Evolutionary conservation across 2,329 filamentous ascomycete genomes (phyloP).

Genomic region (Talaromyces piceae): DNA sequence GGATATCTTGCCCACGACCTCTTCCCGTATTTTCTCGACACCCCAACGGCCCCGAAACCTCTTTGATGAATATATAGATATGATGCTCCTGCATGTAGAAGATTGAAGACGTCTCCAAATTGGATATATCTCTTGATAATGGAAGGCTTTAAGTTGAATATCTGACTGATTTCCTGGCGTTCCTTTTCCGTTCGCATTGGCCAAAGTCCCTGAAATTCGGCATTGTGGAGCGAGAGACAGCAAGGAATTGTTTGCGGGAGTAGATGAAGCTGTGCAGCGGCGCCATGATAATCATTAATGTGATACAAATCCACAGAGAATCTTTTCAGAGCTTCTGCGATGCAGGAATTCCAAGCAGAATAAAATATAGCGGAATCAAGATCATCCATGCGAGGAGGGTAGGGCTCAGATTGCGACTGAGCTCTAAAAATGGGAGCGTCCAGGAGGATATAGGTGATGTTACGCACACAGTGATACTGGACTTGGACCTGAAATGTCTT

Average conservation of each 20-base stretch:
- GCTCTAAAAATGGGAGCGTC: slow-evolving; percentile 56
- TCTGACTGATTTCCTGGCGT: slow-evolving; percentile 50
- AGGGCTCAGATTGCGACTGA: slow-evolving; percentile 52
- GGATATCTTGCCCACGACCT: slow-evolving; percentile 55
- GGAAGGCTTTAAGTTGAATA: slow-evolving; percentile 50
- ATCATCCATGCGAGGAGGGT: slow-evolving; percentile 57
- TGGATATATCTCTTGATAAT: slow-evolving; percentile 52
- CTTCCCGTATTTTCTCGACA: slow-evolving; percentile 57
- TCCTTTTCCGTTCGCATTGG: slow-evolving; percentile 52
- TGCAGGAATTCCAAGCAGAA: slow-evolving; percentile 58
- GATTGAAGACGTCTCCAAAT: slow-evolving; percentile 57
- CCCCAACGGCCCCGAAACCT: slow-evolving; percentile 56
- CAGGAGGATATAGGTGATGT: slow-evolving; percentile 57
- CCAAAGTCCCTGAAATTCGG: slow-evolving; percentile 59
- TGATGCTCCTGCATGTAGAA: slow-evolving; percentile 54
- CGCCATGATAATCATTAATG: slow-evolving; percentile 55
- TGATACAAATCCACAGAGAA: slow-evolving; percentile 54
- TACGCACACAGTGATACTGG: slow-evolving; percentile 51
- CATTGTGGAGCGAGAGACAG: slow-evolving; percentile 55
- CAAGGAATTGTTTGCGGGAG: slow-evolving; percentile 51
- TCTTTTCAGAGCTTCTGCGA: slow-evolving; percentile 50
- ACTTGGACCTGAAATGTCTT: slow-evolving; percentile 50
- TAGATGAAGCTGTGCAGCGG: slow-evolving; percentile 53
- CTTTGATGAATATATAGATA: slow-evolving; percentile 55
- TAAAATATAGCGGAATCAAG: slow-evolving; percentile 56